Percentiles rank a stretch among this genome's conserved stretches.
Conservation (phyloP, 257 asterid genomes). For the Coffea eugenioides region DNA sequence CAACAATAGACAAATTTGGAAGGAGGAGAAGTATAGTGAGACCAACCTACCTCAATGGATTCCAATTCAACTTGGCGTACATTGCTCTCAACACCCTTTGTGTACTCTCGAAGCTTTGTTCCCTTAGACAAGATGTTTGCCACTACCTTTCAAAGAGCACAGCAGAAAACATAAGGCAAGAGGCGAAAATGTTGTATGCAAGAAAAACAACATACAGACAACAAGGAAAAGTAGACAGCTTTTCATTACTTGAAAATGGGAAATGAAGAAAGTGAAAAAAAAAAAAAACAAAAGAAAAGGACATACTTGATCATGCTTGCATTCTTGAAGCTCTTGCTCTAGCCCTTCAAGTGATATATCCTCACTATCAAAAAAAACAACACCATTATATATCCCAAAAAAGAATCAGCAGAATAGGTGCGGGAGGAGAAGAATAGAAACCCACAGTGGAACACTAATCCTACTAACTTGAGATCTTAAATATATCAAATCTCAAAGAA, state of each 20-base stretch:
- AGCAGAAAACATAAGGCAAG: neutral
- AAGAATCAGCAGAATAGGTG: neutral
- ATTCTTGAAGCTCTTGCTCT: slow-evolving; percentile 89
- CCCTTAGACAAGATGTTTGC: slow-evolving; percentile 91
- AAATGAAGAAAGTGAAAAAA: neutral
- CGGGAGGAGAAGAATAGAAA: too few relatives aligned
- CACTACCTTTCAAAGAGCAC: slow-evolving; percentile 54
- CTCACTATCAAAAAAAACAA: slow-evolving; percentile 44
- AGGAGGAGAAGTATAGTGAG: slow-evolving; percentile 1
- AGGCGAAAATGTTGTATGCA: slow-evolving; percentile 18
- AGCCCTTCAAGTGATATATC: slow-evolving; percentile 90
- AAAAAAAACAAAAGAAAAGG: neutral
- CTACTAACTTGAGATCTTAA: neutral
- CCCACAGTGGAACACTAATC: neutral
- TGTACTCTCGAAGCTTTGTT: slow-evolving; percentile 74
- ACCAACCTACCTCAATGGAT: slow-evolving; percentile 75
- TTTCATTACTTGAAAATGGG: neutral
- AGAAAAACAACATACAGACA: slow-evolving; percentile 3
- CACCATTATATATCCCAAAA: too few relatives aligned
- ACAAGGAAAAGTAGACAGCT: neutral
- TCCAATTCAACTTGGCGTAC: slow-evolving; percentile 82
- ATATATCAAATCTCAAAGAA: neutral
- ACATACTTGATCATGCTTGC: slow-evolving; percentile 86
- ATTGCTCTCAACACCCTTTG: slow-evolving; percentile 92
- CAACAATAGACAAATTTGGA: neutral